A percentile compares a stretch with the other conserved stretches of the same genome.
phyloP scores from a whole-genome alignment of 148 eudicot genomes.

The Cornus controversa region DNA sequence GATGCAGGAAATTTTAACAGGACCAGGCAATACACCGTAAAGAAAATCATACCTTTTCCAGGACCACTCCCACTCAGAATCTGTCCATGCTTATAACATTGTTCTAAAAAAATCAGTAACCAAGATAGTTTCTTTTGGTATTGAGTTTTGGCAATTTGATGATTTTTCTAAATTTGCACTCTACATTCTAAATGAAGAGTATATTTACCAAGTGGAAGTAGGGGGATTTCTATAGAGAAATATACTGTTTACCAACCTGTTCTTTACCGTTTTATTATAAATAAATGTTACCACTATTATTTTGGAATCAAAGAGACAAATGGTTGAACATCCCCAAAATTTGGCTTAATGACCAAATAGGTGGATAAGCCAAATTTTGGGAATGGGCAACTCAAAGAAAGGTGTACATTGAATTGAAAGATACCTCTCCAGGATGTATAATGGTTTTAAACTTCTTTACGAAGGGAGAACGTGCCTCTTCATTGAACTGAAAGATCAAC shows the following conservation, averaged over 20 bases:
- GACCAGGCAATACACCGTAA: background rate
- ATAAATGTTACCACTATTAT: background rate
- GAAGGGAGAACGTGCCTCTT: constrained; percentile 96
- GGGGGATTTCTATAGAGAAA: background rate
- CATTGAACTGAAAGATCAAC: constrained; percentile 75
- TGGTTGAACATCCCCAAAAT: no score
- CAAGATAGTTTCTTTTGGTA: background rate
- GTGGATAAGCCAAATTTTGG: no score
- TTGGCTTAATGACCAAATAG: no score
- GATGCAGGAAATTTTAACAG: background rate
- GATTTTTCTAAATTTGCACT: no score
- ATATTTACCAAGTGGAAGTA: background rate
- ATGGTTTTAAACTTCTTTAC: constrained; percentile 91
- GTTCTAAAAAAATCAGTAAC: background rate
- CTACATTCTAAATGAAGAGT: background rate
- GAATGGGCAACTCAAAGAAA: background rate
- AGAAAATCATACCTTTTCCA: no score
- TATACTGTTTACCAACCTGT: background rate
- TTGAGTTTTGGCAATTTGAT: background rate
- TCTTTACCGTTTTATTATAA: background rate
- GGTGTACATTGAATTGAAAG: background rate
- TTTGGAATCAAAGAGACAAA: no score
- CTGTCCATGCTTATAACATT: background rate
- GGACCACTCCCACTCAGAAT: background rate
- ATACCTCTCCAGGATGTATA: constrained; percentile 98